A percentile compares a stretch with the other conserved stretches of the same genome.
Conservation (phyloP, 495 filamentous ascomycete species). For the Lichenothelia convexa region DNA sequence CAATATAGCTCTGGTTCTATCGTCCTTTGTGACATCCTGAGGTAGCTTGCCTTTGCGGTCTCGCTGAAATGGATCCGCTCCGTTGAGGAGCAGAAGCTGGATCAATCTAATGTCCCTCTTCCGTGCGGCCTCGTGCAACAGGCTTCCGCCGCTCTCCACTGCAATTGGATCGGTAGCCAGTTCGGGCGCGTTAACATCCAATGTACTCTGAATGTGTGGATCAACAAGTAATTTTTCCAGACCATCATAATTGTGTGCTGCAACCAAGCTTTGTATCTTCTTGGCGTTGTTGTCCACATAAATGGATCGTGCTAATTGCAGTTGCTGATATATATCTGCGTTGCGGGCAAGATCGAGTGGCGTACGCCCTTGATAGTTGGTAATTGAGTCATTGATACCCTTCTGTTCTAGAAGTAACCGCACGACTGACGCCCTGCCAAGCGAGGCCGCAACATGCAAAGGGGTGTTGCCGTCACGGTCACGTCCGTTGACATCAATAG, state of each 20-base stretch:
- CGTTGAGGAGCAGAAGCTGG: constrained; percentile 76
- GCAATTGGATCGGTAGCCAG: constrained; percentile 66
- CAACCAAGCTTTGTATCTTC: constrained; percentile 61
- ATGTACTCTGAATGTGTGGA: constrained; percentile 57
- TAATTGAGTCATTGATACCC: constrained; percentile 70
- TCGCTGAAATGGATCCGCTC: constrained; percentile 90
- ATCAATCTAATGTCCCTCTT: constrained; percentile 70
- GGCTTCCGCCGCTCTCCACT: constrained; percentile 58
- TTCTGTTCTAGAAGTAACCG: constrained; percentile 59
- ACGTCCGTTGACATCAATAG: constrained; percentile 68
- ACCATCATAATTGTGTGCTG: constrained; percentile 50
- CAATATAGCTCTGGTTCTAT: constrained; percentile 64
- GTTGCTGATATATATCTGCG: constrained; percentile 85
- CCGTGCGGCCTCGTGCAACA: constrained; percentile 85
- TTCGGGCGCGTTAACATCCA: constrained; percentile 83
- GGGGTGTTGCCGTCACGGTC: constrained; percentile 90
- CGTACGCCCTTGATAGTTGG: constrained; percentile 76
- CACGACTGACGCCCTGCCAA: constrained; percentile 64
- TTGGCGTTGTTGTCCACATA: constrained; percentile 75
- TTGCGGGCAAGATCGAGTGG: constrained; percentile 77
- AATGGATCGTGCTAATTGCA: constrained; percentile 77
- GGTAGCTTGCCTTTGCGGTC: constrained; percentile 91
- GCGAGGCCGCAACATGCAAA: constrained; percentile 68
- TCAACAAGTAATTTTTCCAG: constrained; percentile 69
- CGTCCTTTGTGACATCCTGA: constrained; percentile 94